Conservation (phyloP, 805 yeast species). For the Saccharomycopsis schoenii region DNA sequence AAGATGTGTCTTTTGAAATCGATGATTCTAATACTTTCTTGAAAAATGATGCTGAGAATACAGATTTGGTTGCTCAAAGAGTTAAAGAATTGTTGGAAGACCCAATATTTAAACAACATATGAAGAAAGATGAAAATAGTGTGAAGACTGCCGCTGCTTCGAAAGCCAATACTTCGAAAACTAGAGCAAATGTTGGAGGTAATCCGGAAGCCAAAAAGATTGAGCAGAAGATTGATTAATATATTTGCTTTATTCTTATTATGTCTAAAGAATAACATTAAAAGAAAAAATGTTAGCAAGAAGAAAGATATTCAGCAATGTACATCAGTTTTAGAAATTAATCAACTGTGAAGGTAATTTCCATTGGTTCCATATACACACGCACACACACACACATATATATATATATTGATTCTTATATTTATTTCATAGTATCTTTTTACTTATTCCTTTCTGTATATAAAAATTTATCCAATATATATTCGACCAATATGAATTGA, state of each 20-base stretch:
- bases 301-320: no score
- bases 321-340: no score
- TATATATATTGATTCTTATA: neutral
- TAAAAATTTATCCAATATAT: no score
- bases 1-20: constrained; percentile 22
- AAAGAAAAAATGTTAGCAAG: no score
- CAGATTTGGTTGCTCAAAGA: constrained; percentile 41
- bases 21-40: constrained; percentile 17
- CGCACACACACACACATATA: no score
- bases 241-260: no score
- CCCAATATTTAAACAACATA: constrained; percentile 40
- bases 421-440: neutral
- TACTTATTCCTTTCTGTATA: neutral
- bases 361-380: no score
- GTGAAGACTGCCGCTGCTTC: neutral
- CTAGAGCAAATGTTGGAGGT: neutral
- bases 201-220: neutral
- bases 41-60: constrained; percentile 17
- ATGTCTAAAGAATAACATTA: no score
- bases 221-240: neutral
- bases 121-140: constrained; percentile 3
- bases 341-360: no score
- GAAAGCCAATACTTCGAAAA: neutral
- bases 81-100: constrained; percentile 53
- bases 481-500: neutral